Conservation (phyloP, 371 early-diverging fungal species). For the Blyttiomyces sp. region DNA sequence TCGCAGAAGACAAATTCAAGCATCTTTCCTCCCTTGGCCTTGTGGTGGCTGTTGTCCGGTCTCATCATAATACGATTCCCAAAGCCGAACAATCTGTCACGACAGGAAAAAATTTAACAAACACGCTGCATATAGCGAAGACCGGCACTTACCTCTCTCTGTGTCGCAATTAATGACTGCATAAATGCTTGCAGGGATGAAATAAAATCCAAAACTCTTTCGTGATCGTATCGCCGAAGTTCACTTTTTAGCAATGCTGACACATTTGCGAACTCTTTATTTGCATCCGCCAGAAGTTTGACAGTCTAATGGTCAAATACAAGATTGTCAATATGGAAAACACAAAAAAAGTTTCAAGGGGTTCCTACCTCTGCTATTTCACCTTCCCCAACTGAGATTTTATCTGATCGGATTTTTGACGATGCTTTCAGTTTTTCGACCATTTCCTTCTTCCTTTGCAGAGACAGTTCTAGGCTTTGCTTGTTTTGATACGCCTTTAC, state of each 20-base stretch:
- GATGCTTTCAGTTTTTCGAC: conserved; percentile 58
- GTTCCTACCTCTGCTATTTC: conserved; percentile 44
- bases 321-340: not conserved
- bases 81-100: conserved; percentile 9
- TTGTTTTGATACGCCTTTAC: conserved; percentile 66
- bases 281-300: conserved; percentile 49
- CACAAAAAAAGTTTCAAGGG: not conserved
- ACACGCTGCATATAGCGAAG: not conserved
- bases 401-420: conserved; percentile 47
- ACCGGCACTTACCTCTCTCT: conserved; percentile 64
- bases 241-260: conserved; percentile 69
- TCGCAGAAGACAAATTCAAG: not conserved
- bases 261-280: conserved; percentile 70
- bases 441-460: conserved; percentile 56
- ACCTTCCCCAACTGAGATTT: conserved; percentile 39
- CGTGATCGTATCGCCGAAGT: conserved; percentile 80
- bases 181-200: conserved; percentile 71
- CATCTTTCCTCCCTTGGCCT: too few relatives aligned
- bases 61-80: conserved; percentile 17
- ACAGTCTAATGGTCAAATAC: conserved; percentile 22
- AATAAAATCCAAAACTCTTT: conserved; percentile 80
- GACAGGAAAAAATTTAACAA: not conserved
- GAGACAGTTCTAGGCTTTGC: conserved; percentile 66
- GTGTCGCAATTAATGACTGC: conserved; percentile 74
- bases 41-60: conserved; percentile 3